Base-by-base conservation (phyloP, 257 asterid genomes). In the Ballota nigra region DNA sequence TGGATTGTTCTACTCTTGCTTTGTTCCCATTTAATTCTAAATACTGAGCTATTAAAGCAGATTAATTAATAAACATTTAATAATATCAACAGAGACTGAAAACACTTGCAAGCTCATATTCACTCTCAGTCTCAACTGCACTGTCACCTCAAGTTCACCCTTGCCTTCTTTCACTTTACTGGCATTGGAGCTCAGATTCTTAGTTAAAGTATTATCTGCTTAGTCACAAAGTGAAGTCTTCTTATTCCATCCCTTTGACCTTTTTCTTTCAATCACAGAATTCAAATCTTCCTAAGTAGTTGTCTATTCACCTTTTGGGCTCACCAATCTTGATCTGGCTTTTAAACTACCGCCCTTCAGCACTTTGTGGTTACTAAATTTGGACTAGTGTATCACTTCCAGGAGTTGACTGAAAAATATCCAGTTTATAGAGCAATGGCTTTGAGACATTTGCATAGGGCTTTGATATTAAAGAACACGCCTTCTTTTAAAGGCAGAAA, bases 391-490 rank as follows among this genome's bases (percentile, higher is more conserved):
- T 7, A 18, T 10, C 49, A 71, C 26, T 26, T 74, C 56, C 68
- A 70, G 66, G 69, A 64, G 58, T 43, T 55, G 63, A 40, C 43
- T 52, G 47, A 57, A 53, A 53, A 41, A 61, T 29, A 22, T 67
- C 49, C 33, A 28, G 23, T 36, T 19, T 43, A 41, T 63, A 10
- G 66, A 49, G 31, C 58, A 26, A 38, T 65, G 75, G 62, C 73
- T 66, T 71, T 63, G 66, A 33, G 51, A 36, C 77, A 51, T 68
- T 53, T 75, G 64, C 68, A 8, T n/a, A 29, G 40, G 68, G 36
- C 69, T 41, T 61, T 51, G 34, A 19, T 22, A 43, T 38, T 38
- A 63, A 68, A 20, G 47, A 24, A 11, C 31, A 19, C 12, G 16
- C 16, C 49, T 53, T 29, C 36, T 20, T 18, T 34, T 56, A 41